These are phyloP conservation scores for Ascocoryne sarcoides DNA, from an alignment of 2,329 filamentous ascomycete species.

Conservation along the genomic window DNA sequence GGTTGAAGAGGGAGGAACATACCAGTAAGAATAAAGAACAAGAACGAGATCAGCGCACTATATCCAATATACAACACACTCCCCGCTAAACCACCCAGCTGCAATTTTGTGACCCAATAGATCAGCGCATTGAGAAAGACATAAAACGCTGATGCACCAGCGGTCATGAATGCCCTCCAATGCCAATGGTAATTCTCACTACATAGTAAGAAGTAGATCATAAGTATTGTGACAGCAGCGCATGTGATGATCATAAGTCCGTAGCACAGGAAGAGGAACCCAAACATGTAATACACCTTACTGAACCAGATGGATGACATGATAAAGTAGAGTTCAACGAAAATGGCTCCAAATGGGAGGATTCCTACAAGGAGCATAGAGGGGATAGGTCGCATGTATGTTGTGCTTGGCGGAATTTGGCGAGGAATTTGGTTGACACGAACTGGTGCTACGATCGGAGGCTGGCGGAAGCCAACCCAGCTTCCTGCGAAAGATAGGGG, in stretches of 20 bases:
- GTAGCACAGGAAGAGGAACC: conserved; percentile 96
- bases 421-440: conserved; percentile 97
- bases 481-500: conserved; percentile 84
- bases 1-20: conserved; percentile 32
- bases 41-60: conserved; percentile 75
- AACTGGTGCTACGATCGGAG: conserved; percentile 67
- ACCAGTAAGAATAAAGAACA: conserved; percentile 94
- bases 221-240: conserved; percentile 81
- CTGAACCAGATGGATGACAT: conserved; percentile 99
- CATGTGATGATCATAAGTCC: conserved; percentile 94
- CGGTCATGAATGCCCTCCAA: conserved; percentile 88
- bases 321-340: conserved; percentile 98
- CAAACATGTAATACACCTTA: conserved; percentile 99
- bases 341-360: conserved; percentile 91
- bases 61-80: conserved; percentile 92
- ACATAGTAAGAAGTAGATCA: conserved; percentile 95
- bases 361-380: conserved; percentile 89
- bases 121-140: conserved; percentile 87
- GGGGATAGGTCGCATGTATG: conserved; percentile 78
- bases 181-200: conserved; percentile 99
- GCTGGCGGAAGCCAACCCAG: conserved; percentile 82
- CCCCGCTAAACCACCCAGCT: conserved; percentile 74
- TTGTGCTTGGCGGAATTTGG: conserved; percentile 78
- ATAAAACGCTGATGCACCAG: conserved; percentile 82
- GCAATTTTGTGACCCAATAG: conserved; percentile 84